phyloP scores from a whole-genome alignment of 257 asterid genomes.

The Solanum pennellii region DNA sequence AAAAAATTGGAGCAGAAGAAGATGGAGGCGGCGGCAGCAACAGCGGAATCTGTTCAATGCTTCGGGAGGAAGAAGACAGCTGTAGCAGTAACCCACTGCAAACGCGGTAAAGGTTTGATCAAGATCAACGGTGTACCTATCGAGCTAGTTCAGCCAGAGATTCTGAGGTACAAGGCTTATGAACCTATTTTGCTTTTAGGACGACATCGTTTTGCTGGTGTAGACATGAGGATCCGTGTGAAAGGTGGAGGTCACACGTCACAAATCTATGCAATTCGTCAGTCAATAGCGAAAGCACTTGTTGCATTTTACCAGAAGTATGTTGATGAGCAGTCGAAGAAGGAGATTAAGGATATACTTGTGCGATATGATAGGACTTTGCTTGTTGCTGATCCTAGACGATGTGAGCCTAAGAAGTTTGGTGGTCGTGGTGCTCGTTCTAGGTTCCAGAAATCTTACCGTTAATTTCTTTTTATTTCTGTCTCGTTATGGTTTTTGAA shows the following conservation, averaged over 20 bases:
- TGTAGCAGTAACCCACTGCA: background rate
- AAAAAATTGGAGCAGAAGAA: background rate
- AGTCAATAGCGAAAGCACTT: background rate
- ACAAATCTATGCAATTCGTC: background rate
- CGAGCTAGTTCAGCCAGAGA: background rate
- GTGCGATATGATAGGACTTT: background rate
- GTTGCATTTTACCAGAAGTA: background rate
- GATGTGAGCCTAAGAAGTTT: background rate
- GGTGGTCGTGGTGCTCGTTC: slow-evolving; percentile 2
- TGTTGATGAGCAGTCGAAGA: background rate
- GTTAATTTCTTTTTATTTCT: background rate
- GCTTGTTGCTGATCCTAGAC: background rate
- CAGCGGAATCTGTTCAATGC: background rate
- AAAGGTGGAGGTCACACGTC: background rate
- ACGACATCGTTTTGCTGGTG: background rate
- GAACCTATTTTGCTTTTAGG: background rate
- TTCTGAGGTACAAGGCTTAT: background rate
- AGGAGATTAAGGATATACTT: background rate
- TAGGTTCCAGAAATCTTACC: background rate
- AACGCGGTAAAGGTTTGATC: background rate
- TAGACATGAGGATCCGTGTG: background rate
- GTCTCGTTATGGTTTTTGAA: background rate
- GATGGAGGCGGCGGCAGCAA: background rate
- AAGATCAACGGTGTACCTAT: background rate
- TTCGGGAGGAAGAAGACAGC: background rate